Percentiles rank a stretch among this genome's conserved stretches.
Conservation (phyloP, 345 rosid species). For the Brassica carinata region DNA sequence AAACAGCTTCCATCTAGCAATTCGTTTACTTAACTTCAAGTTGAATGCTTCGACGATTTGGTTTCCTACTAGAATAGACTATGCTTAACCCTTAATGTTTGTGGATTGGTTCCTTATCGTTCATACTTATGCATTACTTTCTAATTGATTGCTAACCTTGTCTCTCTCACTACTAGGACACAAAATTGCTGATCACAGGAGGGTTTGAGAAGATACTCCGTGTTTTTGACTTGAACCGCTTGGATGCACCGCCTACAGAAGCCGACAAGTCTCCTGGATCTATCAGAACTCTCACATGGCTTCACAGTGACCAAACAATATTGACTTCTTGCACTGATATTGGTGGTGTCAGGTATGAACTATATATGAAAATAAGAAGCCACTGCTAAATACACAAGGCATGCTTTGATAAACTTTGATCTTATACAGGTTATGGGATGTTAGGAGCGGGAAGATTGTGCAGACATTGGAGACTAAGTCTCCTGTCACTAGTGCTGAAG, state of each 20-base stretch:
- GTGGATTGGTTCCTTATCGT: not conserved
- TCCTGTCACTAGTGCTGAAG: conserved; percentile 94
- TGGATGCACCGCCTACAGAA: conserved; percentile 46
- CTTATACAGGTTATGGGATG: conserved; percentile 81
- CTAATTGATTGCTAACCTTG: not conserved
- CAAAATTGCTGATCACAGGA: conserved; percentile 47
- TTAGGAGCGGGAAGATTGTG: conserved; percentile 81
- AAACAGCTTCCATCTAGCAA: too few species aligned
- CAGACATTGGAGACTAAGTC: conserved; percentile 86
- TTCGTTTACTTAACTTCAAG: too few species aligned
- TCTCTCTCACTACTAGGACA: conserved; percentile 54
- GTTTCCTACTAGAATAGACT: not conserved
- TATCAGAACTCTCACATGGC: conserved; percentile 45
- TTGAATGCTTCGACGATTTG: not conserved
- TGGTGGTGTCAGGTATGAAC: conserved; percentile 87
- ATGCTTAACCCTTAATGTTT: not conserved
- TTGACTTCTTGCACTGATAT: conserved; percentile 87
- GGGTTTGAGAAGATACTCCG: conserved; percentile 42
- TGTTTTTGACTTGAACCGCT: conserved; percentile 41
- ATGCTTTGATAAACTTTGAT: not conserved
- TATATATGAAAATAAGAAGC: not conserved
- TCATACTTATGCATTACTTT: not conserved
- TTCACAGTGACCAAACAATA: conserved; percentile 64
- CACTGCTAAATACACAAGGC: not conserved
- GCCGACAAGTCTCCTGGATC: conserved; percentile 46